Conservation (phyloP, 305 asterid genomes). For the Solanum hybrid region DNA sequence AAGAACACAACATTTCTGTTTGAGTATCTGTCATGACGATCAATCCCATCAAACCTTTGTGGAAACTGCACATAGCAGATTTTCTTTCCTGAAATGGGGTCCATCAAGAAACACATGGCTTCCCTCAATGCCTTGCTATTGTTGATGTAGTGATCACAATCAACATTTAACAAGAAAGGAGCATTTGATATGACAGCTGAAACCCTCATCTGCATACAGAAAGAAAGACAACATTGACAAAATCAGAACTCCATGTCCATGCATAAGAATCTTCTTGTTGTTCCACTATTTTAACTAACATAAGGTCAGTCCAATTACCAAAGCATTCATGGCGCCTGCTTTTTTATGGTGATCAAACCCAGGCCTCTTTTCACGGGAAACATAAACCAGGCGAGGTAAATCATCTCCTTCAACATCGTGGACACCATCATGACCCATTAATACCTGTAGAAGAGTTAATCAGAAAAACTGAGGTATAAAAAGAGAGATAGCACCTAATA, state of each 20-base stretch:
- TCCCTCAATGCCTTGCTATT: slow-evolving; percentile 84
- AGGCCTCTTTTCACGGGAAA: slow-evolving; percentile 85
- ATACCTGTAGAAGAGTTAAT: slow-evolving; percentile 33
- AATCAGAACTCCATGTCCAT: background rate
- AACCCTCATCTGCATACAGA: slow-evolving; percentile 51
- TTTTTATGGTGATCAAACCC: slow-evolving; percentile 85
- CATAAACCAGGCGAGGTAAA: slow-evolving; percentile 62
- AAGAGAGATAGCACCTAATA: background rate
- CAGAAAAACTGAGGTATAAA: background rate
- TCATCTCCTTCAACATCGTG: slow-evolving; percentile 48
- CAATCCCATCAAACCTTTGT: slow-evolving; percentile 86
- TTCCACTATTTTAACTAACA: background rate
- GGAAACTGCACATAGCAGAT: slow-evolving; percentile 89
- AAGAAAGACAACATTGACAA: background rate
- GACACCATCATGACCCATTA: slow-evolving; percentile 63
- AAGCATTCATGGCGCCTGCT: slow-evolving; percentile 92
- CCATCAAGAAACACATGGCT: slow-evolving; percentile 96
- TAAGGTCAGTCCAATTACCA: slow-evolving; percentile 33
- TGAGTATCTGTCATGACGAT: slow-evolving; percentile 77
- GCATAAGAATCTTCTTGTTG: background rate
- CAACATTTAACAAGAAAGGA: slow-evolving; percentile 72
- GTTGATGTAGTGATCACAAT: slow-evolving; percentile 88
- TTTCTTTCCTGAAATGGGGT: slow-evolving; percentile 75
- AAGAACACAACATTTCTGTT: slow-evolving; percentile 80
- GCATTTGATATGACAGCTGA: slow-evolving; percentile 86